A percentile compares a stretch with the other conserved stretches of the same genome.
phyloP scores from a whole-genome alignment of 495 filamentous ascomycete species.

The Penicillium lividum region DNA sequence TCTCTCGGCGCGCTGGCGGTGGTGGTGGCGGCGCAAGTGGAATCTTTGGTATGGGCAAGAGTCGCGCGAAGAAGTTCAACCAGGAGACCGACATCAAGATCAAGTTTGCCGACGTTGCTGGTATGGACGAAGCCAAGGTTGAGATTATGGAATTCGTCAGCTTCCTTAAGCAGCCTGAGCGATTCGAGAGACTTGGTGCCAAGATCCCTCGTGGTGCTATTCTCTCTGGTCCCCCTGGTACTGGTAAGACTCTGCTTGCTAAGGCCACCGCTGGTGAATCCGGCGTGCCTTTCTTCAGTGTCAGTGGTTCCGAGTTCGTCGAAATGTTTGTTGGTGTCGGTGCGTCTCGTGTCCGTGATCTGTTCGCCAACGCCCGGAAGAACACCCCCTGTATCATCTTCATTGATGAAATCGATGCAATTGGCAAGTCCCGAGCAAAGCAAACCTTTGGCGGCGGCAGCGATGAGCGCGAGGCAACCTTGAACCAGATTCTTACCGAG shows the following conservation, averaged over 20 bases:
- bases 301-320: slow-evolving; percentile 97
- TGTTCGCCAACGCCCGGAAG: slow-evolving; percentile 93
- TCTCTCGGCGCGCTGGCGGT: slow-evolving; percentile 65
- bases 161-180: slow-evolving; percentile 87
- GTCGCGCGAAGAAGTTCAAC: slow-evolving; percentile 93
- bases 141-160: slow-evolving; percentile 99
- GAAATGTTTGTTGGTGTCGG: slow-evolving; percentile 99
- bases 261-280: slow-evolving; percentile 98
- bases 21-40: slow-evolving; percentile 69
- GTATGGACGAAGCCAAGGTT: slow-evolving; percentile 96
- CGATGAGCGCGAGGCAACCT: slow-evolving; percentile 92
- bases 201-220: slow-evolving; percentile 98
- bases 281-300: slow-evolving; percentile 95
- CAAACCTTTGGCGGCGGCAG: slow-evolving; percentile 82
- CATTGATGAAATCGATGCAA: slow-evolving; percentile 98
- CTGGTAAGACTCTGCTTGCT: slow-evolving; percentile 94
- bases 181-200: slow-evolving; percentile 88
- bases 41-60: slow-evolving; percentile 93
- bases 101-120: slow-evolving; percentile 95
- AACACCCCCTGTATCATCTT: slow-evolving; percentile 98
- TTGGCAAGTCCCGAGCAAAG: slow-evolving; percentile 84
- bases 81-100: slow-evolving; percentile 94
- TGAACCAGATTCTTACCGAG: slow-evolving; percentile 97
- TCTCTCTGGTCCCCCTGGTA: slow-evolving; percentile 93
- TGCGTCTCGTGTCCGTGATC: slow-evolving; percentile 89